Conservation (phyloP, 805 yeast genomes). For the Ogataea naganishii region DNA sequence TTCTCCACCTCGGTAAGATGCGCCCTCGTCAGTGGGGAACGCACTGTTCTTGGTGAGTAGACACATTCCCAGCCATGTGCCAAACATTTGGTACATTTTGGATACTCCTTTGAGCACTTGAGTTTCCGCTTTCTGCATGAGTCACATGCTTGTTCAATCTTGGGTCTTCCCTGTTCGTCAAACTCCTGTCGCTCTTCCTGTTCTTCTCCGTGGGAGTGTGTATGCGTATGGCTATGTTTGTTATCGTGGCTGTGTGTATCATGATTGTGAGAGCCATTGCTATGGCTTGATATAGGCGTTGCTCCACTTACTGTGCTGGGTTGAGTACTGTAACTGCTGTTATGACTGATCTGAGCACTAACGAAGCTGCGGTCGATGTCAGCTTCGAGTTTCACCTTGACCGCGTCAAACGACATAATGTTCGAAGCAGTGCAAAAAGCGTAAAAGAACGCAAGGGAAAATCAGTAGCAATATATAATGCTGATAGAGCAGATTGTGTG, state of each 20-base stretch:
- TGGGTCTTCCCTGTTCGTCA: conserved; percentile 3
- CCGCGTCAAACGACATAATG: no score
- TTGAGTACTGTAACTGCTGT: no score
- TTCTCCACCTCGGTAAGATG: conserved; percentile 71
- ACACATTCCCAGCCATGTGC: conserved; percentile 67
- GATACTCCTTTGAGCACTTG: conserved; percentile 72
- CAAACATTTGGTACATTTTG: conserved; percentile 67
- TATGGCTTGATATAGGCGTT: no score
- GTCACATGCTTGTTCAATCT: conserved; percentile 63
- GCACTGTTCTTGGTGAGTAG: conserved; percentile 68
- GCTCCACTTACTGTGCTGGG: no score
- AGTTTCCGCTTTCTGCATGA: conserved; percentile 75
- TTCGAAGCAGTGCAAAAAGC: no score
- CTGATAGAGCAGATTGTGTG: no score
- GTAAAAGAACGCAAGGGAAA: no score
- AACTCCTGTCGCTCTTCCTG: neutral
- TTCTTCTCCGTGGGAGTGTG: neutral
- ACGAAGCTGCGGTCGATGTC: no score
- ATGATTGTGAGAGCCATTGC: conserved; percentile 2
- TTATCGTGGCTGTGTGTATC: conserved; percentile 1
- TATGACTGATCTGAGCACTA: no score
- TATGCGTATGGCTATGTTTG: neutral
- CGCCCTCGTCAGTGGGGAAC: conserved; percentile 78
- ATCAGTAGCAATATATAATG: no score
- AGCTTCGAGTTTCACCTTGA: no score